These are phyloP conservation scores for Hysterium pulicare DNA, from an alignment of 2,329 filamentous ascomycete species.

Conservation along the genomic window DNA sequence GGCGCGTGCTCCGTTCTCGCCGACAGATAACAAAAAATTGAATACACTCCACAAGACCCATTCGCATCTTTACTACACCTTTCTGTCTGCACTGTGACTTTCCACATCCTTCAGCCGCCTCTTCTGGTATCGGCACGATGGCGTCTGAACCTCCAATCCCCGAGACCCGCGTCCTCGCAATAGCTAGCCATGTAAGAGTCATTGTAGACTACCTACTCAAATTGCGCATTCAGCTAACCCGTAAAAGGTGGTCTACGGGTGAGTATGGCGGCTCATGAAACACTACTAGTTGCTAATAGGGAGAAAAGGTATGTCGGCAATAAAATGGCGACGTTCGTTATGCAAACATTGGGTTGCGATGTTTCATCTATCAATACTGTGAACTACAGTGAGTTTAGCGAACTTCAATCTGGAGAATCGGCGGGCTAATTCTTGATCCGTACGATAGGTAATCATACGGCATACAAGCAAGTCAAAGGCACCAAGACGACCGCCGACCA, in stretches of 20 bases:
- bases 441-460: slow-evolving; percentile 86
- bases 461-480: slow-evolving; percentile 84
- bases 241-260: slow-evolving; percentile 69
- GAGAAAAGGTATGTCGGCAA: slow-evolving; percentile 84
- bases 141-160: slow-evolving; percentile 46
- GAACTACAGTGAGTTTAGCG: slow-evolving; percentile 74
- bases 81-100: slow-evolving; percentile 1
- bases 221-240: slow-evolving; percentile 21
- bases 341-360: slow-evolving; percentile 91
- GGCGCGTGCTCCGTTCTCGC: slow-evolving; percentile 21
- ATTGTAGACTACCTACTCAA: slow-evolving; percentile 6
- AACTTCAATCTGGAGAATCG: background rate
- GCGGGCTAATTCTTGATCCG: background rate
- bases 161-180: slow-evolving; percentile 71
- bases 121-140: slow-evolving; percentile 16
- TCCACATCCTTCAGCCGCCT: too few relatives aligned
- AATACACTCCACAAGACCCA: slow-evolving; percentile 18
- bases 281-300: slow-evolving; percentile 17
- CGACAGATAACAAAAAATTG: slow-evolving; percentile 31
- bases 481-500: slow-evolving; percentile 77
- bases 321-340: slow-evolving; percentile 91
- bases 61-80: slow-evolving; percentile 7
- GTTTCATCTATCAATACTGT: slow-evolving; percentile 94
- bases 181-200: slow-evolving; percentile 87
- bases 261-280: slow-evolving; percentile 38